Base-by-base conservation (phyloP, 2,329 filamentous ascomycete species). In the Cordyceps fumosorosea region DNA sequence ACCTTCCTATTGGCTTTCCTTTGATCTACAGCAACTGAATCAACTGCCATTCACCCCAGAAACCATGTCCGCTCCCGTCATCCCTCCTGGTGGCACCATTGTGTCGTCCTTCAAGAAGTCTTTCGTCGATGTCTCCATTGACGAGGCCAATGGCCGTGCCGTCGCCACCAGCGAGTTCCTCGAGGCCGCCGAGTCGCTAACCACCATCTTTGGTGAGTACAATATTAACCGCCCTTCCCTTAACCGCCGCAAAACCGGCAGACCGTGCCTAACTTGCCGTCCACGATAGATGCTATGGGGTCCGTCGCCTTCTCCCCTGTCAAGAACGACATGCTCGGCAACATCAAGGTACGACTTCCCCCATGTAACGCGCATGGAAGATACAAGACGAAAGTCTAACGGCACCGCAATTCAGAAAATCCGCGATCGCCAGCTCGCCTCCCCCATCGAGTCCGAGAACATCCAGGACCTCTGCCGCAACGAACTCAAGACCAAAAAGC, bases 401-500 rank as follows among this genome's bases (percentile, higher is more conserved):
- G 8, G 16, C n/a, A 5, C 24, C 45, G 20, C 32, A 20, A 26
- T 59, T 55, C 68, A 96, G 91, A 98, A 99, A 89, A 83, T 98
- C 76, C 87, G 90, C 66, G 87, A 93, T 58, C 87, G 93, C 68
- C 89, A 93, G 74, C 82, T 88, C 60, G 90, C 88, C 62, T 86
- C 90, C 62, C 91, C 93, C 34, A 80, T 81, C 60, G 88, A 93
- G 66, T 96, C 90, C n/a, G 81, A 84, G 70, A 96, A 87, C 62
- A 81, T 99, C 62, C 95, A 99, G 78, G 85, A 88, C 53, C 89
- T 98, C 55, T 89, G 90, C 69, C 75, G 86, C 67, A 95, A 93
- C 74, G 95, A 99, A 81, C 81, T 96, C 73, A 93, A 92, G 81
- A 83, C 85, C 65, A 93, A 93, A 82, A 93, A 95, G 77, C 90